Evolutionary conservation across 1,284 basidiomycete genomes (phyloP), one percentile per base, ranked within the genome.

Genomic region (Leccinum huronense): DNA sequence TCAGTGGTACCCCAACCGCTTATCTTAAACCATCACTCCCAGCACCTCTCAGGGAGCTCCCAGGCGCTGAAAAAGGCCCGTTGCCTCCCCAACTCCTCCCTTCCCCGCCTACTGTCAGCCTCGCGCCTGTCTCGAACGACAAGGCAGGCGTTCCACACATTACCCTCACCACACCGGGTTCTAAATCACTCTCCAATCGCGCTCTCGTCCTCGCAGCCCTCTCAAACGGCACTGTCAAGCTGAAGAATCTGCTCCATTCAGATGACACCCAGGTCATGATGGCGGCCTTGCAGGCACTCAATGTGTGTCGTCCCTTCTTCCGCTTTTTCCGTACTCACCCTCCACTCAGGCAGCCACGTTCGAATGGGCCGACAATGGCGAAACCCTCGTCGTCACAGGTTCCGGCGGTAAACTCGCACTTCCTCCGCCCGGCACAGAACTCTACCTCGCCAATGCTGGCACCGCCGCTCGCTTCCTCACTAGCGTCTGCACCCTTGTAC

Each of bases 191-290:
- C 71, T 98, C 95, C 3, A 99, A 99, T 78, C 89, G 97, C 55
- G 95, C 94, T 0, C 83, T 99, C 54, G 89, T 99, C 1, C 87
- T 99, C 27, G 97, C 97, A 8, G 96, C 97, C 0, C 86, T 99
- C 14, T 94, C 88, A 0, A 86, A 85, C 56, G 97, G 97, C 13
- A 95, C 91, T 0, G 97, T 95, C 78, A 84, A 90, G 63, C 81
- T 99, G 59, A 90, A 84, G 77, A 98, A 98, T 74, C 80, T 99
- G 16, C 82, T 99, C 53, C 96, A 98, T 76, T 98, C 95, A 9
- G 97, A 99, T 73, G 97, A 99, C 76, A 99, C 97, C 0, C 94
- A 95, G 70, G 97, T 99, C 64, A 99, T 99, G 97, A 98, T 99
- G 95, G 84, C 89, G 16, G 94, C 95, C 31, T 81, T 98, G 19